Evolutionary conservation across 2,329 filamentous ascomycete genomes (phyloP).

Genomic region (Zymoseptoria brevis): DNA sequence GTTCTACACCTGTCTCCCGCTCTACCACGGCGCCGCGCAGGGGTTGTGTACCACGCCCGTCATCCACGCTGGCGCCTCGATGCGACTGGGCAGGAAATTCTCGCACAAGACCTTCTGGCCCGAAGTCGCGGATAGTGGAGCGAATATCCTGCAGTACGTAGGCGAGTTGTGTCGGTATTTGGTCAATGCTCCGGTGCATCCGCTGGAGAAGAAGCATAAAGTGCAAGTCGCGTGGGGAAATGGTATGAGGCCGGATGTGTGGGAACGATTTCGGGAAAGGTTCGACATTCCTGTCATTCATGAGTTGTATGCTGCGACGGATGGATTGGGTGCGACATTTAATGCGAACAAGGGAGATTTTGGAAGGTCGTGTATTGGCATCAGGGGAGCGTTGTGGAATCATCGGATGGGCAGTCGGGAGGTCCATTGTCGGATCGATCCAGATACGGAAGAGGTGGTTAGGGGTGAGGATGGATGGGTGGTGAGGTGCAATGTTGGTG

Average conservation of each 20-base stretch:
- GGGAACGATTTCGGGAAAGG: slow-evolving; percentile 69
- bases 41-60: slow-evolving; percentile 54
- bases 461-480: slow-evolving; percentile 61
- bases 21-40: slow-evolving; percentile 74
- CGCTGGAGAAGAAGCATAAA: slow-evolving; percentile 62
- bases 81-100: slow-evolving; percentile 70
- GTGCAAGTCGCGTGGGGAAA: slow-evolving; percentile 72
- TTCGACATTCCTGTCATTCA: slow-evolving; percentile 37
- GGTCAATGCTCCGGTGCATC: slow-evolving; percentile 54
- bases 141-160: slow-evolving; percentile 75
- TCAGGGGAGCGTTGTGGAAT: slow-evolving; percentile 22
- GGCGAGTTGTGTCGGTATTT: slow-evolving; percentile 79
- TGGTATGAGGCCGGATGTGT: slow-evolving; percentile 73
- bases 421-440: slow-evolving; percentile 60
- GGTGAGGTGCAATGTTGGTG: slow-evolving; percentile 50
- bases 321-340: slow-evolving; percentile 24
- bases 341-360: slow-evolving; percentile 24
- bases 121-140: slow-evolving; percentile 59
- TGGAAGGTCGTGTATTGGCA: slow-evolving; percentile 18
- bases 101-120: slow-evolving; percentile 69
- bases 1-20: slow-evolving; percentile 57
- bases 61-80: slow-evolving; percentile 53
- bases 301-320: slow-evolving; percentile 32
- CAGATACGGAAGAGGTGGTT: slow-evolving; percentile 58
- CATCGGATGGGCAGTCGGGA: slow-evolving; percentile 15